Conservation (phyloP, 768 basidiomycete genomes). For the Boletus reticulatus region DNA sequence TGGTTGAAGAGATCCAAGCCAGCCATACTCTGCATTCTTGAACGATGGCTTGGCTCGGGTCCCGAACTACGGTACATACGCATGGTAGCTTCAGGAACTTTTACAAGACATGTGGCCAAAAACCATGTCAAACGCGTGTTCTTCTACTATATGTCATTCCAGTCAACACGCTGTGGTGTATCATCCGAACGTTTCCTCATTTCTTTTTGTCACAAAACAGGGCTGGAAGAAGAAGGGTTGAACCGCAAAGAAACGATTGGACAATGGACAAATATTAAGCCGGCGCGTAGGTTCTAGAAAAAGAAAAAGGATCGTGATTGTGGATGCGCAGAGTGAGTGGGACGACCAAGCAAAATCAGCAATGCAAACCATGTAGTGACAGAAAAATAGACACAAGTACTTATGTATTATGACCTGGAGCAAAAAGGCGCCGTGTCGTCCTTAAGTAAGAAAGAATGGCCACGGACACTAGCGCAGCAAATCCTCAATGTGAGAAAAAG, state of each 20-base stretch:
- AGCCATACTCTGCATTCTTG: no score
- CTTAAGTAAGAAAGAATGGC: conserved; percentile 17
- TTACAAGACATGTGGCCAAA: no score
- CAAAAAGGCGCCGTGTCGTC: conserved; percentile 25
- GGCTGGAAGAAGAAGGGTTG: not conserved
- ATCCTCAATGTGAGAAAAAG: conserved; percentile 11
- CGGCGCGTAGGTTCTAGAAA: conserved; percentile 16
- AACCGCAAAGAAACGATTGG: not conserved
- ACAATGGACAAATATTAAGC: conserved; percentile 20
- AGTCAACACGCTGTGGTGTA: conserved; percentile 1
- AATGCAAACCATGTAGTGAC: conserved; percentile 30
- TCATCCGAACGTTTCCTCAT: no score
- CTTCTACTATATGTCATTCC: no score
- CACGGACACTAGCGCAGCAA: conserved; percentile 24
- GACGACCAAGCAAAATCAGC: conserved; percentile 26
- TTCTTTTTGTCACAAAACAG: conserved; percentile 3
- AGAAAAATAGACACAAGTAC: conserved; percentile 16
- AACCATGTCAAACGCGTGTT: no score
- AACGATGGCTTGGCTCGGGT: no score
- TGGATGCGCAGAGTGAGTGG: conserved; percentile 13
- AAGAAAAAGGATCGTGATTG: conserved; percentile 23
- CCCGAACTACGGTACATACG: no score
- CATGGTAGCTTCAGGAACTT: no score
- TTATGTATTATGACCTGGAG: conserved; percentile 27
- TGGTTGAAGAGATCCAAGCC: no score